Evolutionary conservation across 2,329 filamentous ascomycete genomes (phyloP).

Genomic region (Scedosporium minutisporum): DNA sequence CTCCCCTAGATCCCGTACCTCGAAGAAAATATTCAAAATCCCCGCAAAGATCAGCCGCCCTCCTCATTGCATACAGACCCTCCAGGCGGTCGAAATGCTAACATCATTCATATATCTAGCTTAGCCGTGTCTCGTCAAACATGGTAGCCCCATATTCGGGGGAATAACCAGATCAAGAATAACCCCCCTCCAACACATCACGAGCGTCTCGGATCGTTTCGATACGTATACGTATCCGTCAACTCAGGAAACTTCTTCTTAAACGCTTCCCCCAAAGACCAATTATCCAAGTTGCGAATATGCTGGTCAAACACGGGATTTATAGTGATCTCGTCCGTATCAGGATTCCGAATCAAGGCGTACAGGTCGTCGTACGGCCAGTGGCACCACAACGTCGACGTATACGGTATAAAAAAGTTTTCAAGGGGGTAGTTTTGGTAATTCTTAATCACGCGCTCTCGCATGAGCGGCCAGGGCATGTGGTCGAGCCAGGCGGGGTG

Average conservation of each 20-base stretch:
- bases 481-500: constrained; percentile 81
- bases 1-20: too few relatives aligned
- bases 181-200: background rate
- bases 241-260: constrained; percentile 49
- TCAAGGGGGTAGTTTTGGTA: constrained; percentile 57
- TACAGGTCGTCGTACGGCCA: constrained; percentile 76
- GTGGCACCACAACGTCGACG: constrained; percentile 64
- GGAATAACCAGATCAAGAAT: too few relatives aligned
- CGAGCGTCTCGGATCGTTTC: constrained; percentile 7
- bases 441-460: constrained; percentile 51
- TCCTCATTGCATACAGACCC: too few relatives aligned
- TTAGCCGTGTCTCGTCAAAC: too few relatives aligned
- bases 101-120: too few relatives aligned
- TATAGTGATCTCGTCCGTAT: constrained; percentile 59
- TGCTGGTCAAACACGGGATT: constrained; percentile 84
- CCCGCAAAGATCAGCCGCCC: too few relatives aligned
- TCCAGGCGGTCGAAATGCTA: too few relatives aligned
- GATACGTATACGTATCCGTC: constrained; percentile 6
- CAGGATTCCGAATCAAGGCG: constrained; percentile 51
- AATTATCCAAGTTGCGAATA: constrained; percentile 65
- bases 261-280: constrained; percentile 67
- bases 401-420: constrained; percentile 76
- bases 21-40: too few relatives aligned
- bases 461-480: constrained; percentile 68
- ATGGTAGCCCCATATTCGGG: too few relatives aligned